A percentile compares a stretch with the other conserved stretches of the same genome.
These are phyloP conservation scores for Coemansia sp. DNA, from an alignment of 192 early-diverging fungal species.

Conservation along the genomic window DNA sequence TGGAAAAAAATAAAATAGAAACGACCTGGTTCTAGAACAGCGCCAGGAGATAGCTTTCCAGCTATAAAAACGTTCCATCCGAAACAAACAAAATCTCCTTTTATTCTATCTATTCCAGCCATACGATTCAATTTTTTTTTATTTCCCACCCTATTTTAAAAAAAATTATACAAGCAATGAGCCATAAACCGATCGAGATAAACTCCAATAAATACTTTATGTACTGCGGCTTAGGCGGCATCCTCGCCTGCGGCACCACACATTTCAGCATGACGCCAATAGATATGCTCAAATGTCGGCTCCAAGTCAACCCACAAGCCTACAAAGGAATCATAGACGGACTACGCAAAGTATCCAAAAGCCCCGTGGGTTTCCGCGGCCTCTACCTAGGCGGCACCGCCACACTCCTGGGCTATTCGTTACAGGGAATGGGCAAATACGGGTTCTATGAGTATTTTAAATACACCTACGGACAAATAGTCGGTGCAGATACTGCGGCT, in stretches of 20 bases:
- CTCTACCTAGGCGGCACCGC: constrained; percentile 71
- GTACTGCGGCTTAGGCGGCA: constrained; percentile 58
- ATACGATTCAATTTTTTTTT: neutral
- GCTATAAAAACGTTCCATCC: no score
- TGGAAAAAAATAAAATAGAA: no score
- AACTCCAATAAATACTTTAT: constrained; percentile 53
- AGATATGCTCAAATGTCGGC: constrained; percentile 49
- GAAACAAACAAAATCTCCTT: neutral
- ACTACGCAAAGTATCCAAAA: constrained; percentile 13
- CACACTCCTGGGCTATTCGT: constrained; percentile 75
- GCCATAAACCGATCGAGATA: constrained; percentile 13
- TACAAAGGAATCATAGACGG: constrained; percentile 39
- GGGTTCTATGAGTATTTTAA: constrained; percentile 86
- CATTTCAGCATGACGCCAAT: constrained; percentile 58
- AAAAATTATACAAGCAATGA: neutral
- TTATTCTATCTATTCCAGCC: neutral
- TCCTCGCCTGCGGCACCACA: constrained; percentile 61
- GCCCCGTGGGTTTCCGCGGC: constrained; percentile 63
- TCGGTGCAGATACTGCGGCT: constrained; percentile 59
- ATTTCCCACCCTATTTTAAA: neutral
- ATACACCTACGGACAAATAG: constrained; percentile 59
- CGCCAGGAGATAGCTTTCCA: no score
- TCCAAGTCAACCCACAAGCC: constrained; percentile 33
- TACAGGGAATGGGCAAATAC: constrained; percentile 80
- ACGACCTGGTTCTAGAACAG: no score